These are phyloP conservation scores for Aphanomyces invadans DNA, from an alignment of 352 stramenopile species.

Conservation along the genomic window DNA sequence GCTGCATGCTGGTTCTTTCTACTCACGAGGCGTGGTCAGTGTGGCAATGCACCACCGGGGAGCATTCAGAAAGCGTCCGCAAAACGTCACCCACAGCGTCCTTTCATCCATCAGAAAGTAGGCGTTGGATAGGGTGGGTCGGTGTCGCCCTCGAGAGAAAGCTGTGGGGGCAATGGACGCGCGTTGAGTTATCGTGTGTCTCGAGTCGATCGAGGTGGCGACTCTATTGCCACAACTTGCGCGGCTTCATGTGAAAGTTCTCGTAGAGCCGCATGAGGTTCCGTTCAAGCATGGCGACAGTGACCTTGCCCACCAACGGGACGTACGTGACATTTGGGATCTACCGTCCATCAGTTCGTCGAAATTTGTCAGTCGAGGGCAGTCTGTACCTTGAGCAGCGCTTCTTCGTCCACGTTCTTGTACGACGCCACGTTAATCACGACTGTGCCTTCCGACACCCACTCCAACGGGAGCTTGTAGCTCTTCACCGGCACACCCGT, in stretches of 20 bases:
- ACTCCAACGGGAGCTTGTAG: slow-evolving; percentile 90
- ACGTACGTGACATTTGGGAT: slow-evolving; percentile 92
- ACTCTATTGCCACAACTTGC: slow-evolving; percentile 74
- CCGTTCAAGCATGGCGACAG: slow-evolving; percentile 93
- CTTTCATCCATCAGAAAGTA: too few relatives aligned
- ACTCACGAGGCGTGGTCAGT: too few relatives aligned
- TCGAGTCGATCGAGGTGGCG: background rate
- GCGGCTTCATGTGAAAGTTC: slow-evolving; percentile 91
- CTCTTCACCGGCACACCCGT: slow-evolving; percentile 89
- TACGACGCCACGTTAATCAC: slow-evolving; percentile 95
- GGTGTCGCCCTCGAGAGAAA: too few relatives aligned
- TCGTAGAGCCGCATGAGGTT: slow-evolving; percentile 95
- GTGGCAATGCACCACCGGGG: too few relatives aligned
- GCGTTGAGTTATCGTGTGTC: background rate
- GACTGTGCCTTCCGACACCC: slow-evolving; percentile 86
- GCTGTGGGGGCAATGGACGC: background rate
- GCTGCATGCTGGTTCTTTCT: too few relatives aligned
- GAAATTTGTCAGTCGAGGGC: too few relatives aligned
- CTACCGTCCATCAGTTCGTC: too few relatives aligned
- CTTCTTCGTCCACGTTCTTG: slow-evolving; percentile 93
- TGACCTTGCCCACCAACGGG: slow-evolving; percentile 95
- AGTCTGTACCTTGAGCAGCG: slow-evolving; percentile 68
- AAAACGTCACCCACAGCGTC: too few relatives aligned
- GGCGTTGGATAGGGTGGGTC: too few relatives aligned
- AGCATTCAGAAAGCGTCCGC: too few relatives aligned